A percentile compares a stretch with the other conserved stretches of the same genome.
Conservation (phyloP, 768 basidiomycete species). For the Rhizopogon vesiculosus region DNA sequence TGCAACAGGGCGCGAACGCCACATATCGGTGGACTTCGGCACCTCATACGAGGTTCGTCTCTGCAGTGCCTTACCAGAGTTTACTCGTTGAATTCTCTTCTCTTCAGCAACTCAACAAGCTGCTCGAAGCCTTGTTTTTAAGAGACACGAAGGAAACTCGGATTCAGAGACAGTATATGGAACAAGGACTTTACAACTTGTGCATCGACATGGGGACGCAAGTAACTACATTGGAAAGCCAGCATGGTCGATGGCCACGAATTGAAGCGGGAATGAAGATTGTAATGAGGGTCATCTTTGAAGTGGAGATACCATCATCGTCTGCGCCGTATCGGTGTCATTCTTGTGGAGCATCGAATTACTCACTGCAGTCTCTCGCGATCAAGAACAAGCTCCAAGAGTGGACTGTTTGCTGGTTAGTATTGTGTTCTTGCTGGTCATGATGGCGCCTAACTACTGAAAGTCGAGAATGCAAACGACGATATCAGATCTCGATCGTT, state of each 20-base stretch:
- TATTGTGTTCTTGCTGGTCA: neutral
- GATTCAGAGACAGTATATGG: conserved; percentile 19
- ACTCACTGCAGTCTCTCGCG: conserved; percentile 14
- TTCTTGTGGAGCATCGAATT: conserved; percentile 15
- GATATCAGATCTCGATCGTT: conserved; percentile 13
- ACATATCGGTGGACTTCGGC: conserved; percentile 19
- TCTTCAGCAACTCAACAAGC: conserved; percentile 18
- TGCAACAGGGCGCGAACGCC: conserved; percentile 20
- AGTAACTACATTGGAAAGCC: conserved; percentile 15
- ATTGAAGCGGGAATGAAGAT: conserved; percentile 21
- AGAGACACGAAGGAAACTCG: conserved; percentile 13
- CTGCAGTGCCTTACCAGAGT: neutral
- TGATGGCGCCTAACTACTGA: conserved; percentile 11
- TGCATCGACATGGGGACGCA: conserved; percentile 18
- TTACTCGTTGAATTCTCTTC: too few relatives aligned
- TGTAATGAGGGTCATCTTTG: conserved; percentile 19
- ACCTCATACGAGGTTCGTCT: conserved; percentile 18
- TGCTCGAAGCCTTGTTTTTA: conserved; percentile 14
- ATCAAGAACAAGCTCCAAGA: too few relatives aligned
- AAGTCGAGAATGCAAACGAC: conserved; percentile 17
- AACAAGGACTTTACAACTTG: conserved; percentile 17
- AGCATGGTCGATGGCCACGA: conserved; percentile 11
- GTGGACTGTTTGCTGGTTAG: conserved; percentile 22
- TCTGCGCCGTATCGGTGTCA: conserved; percentile 10
- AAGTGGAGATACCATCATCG: conserved; percentile 12